phyloP scores from a whole-genome alignment of 768 basidiomycete genomes.

The Lentinula sp. region DNA sequence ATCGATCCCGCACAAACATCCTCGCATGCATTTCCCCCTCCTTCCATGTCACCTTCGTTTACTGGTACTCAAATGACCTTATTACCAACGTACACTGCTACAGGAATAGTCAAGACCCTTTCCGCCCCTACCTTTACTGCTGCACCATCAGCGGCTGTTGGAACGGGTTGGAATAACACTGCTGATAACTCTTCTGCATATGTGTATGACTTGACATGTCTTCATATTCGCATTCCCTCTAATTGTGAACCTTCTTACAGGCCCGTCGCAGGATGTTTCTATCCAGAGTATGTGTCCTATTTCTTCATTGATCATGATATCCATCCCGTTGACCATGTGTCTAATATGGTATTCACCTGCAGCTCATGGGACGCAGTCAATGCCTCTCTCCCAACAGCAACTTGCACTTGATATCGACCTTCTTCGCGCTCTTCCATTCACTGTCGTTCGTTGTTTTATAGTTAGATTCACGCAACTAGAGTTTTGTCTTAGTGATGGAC shows the following conservation, averaged over 20 bases:
- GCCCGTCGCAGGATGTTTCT: conserved; percentile 55
- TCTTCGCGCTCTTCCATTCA: too few relatives aligned
- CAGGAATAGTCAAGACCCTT: conserved; percentile 58
- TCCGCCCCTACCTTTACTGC: conserved; percentile 58
- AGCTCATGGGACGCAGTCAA: conserved; percentile 56
- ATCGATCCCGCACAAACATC: conserved; percentile 46
- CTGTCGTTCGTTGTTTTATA: too few relatives aligned
- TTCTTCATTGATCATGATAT: not conserved
- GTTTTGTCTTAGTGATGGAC: too few relatives aligned
- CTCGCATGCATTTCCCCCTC: conserved; percentile 59
- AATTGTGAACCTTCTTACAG: conserved; percentile 15
- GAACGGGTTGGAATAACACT: conserved; percentile 73
- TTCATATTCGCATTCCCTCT: not conserved
- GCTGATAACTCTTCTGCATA: conserved; percentile 55
- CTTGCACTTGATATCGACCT: conserved; percentile 22
- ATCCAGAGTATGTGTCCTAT: conserved; percentile 40
- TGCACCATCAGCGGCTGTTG: conserved; percentile 46
- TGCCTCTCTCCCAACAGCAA: conserved; percentile 38
- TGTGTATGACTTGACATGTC: conserved; percentile 29
- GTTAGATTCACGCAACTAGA: too few relatives aligned
- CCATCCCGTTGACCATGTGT: not conserved
- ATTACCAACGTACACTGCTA: conserved; percentile 69
- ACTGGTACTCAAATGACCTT: conserved; percentile 45
- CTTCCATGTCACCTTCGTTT: conserved; percentile 45
- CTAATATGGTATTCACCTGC: not conserved